Percentiles rank a stretch among this genome's conserved stretches.
Conservation (phyloP, 306 rosid genomes). For the Dryas alaskensis region DNA sequence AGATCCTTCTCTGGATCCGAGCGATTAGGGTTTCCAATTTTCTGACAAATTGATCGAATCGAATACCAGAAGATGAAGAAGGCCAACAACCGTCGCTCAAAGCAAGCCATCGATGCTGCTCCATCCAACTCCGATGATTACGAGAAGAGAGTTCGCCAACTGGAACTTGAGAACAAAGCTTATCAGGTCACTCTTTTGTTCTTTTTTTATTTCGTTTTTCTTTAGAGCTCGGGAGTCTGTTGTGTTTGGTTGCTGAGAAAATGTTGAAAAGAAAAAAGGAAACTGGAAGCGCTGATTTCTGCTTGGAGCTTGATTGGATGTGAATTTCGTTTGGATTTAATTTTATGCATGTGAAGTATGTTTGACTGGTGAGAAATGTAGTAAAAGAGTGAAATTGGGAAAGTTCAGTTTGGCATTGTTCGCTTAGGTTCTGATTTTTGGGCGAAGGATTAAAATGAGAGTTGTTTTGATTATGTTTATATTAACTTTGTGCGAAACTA, state of each 20-base stretch:
- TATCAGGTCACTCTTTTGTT: slow-evolving; percentile 46
- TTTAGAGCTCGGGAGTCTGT: background rate
- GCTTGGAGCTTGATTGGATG: background rate
- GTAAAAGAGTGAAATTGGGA: background rate
- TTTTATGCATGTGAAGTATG: background rate
- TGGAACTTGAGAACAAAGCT: slow-evolving; percentile 53
- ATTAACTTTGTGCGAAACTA: too few species aligned
- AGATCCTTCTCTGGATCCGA: background rate
- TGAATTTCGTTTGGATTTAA: background rate
- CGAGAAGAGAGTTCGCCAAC: slow-evolving; percentile 49
- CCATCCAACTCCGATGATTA: slow-evolving; percentile 31
- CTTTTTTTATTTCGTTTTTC: background rate
- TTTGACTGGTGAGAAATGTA: background rate
- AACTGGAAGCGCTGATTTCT: slow-evolving; percentile 9
- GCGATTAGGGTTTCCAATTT: slow-evolving; percentile 4
- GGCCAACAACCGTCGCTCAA: slow-evolving; percentile 56
- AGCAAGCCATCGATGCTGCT: slow-evolving; percentile 40
- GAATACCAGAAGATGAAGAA: slow-evolving; percentile 47
- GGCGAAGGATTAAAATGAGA: too few species aligned
- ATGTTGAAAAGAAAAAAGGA: background rate
- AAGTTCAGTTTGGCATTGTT: background rate
- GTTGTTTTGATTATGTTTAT: too few species aligned
- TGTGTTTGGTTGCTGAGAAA: slow-evolving; percentile 23
- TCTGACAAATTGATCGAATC: background rate
- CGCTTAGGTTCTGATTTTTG: too few species aligned